Conservation (phyloP, 148 eudicot genomes). For the Rhododendron williamsianum region DNA sequence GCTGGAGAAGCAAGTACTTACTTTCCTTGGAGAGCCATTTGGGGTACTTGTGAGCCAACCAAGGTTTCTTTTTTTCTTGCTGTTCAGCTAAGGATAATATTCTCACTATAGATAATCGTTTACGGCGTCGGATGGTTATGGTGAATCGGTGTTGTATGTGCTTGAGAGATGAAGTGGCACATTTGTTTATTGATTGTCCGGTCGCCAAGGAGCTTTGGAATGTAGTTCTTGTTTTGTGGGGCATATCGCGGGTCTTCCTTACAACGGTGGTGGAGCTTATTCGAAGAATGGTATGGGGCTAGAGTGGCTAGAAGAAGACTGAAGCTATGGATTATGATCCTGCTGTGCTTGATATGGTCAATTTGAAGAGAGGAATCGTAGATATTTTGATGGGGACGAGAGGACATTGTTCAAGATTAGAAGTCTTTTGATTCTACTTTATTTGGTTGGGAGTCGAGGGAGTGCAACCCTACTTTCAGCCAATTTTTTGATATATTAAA, state of each 20-base stretch:
- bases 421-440: background rate
- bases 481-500: background rate
- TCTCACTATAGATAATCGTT: background rate
- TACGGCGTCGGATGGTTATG: too few relatives aligned
- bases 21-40: background rate
- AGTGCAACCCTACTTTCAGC: background rate
- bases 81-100: background rate
- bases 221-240: background rate
- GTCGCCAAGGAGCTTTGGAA: too few relatives aligned
- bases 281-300: too few relatives aligned
- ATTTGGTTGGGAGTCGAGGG: background rate
- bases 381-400: background rate
- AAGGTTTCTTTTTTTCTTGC: background rate
- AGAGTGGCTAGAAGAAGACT: too few relatives aligned
- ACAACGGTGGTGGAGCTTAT: too few relatives aligned
- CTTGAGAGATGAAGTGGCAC: too few relatives aligned
- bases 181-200: too few relatives aligned
- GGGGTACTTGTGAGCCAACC: background rate
- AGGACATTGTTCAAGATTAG: background rate
- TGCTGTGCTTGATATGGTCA: too few relatives aligned
- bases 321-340: too few relatives aligned
- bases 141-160: too few relatives aligned
- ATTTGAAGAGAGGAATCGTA: too few relatives aligned
- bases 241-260: background rate
- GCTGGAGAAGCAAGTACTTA: background rate